Percentiles rank a stretch among this genome's conserved stretches.
Evolutionary conservation across 2,329 filamentous ascomycete species (phyloP).

Genomic region (Calonectria montana): DNA sequence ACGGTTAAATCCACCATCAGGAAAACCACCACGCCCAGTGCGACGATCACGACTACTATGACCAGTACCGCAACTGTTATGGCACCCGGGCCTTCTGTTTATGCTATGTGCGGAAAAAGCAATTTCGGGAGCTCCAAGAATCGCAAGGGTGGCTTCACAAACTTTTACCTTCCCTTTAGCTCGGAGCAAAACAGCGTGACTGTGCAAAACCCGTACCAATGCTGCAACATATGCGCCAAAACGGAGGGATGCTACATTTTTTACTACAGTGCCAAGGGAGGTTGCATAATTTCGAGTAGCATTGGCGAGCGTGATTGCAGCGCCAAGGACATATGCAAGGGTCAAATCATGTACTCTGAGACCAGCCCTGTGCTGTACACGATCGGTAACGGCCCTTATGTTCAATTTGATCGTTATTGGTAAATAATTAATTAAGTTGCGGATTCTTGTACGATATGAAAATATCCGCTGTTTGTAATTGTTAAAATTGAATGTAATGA

Average conservation of each 20-base stretch:
- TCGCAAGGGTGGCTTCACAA: not conserved
- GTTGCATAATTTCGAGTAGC: not conserved
- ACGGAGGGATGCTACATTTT: not conserved
- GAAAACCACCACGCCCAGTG: not conserved
- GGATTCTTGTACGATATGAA: no score
- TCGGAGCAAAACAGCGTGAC: not conserved
- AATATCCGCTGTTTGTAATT: no score
- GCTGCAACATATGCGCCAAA: not conserved
- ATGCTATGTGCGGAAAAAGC: not conserved
- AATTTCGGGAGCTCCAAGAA: not conserved
- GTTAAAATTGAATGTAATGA: no score
- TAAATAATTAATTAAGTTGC: not conserved
- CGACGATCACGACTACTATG: not conserved
- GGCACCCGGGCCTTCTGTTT: not conserved
- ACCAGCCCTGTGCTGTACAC: not conserved
- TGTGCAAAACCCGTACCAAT: not conserved
- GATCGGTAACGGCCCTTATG: not conserved
- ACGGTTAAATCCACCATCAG: not conserved
- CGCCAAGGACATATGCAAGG: not conserved
- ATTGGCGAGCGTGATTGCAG: not conserved
- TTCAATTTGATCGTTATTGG: not conserved
- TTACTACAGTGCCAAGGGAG: not conserved
- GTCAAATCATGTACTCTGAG: not conserved
- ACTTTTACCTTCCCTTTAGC: not conserved
- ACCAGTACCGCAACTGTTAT: not conserved